These are phyloP conservation scores for Globisporangium splendens DNA, from an alignment of 352 stramenopile genomes.

Conservation along the genomic window DNA sequence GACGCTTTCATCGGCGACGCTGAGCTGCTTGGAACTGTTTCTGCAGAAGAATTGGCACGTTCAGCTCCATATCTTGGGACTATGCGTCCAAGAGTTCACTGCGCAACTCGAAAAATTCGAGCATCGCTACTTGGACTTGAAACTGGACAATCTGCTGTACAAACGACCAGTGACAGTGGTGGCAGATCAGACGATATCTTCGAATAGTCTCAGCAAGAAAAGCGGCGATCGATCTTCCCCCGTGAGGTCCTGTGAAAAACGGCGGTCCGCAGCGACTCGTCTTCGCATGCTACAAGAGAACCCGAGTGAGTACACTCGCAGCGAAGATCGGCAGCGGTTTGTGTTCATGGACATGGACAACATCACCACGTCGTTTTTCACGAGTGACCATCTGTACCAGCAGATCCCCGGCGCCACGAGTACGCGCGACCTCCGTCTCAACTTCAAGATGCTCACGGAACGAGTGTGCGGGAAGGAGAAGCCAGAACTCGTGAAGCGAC, in stretches of 20 bases:
- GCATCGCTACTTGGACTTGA: constrained; percentile 9
- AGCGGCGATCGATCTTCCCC: no score
- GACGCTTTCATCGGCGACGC: constrained; percentile 12
- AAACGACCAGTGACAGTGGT: constrained; percentile 10
- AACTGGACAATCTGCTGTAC: constrained; percentile 18
- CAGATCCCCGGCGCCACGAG: constrained; percentile 21
- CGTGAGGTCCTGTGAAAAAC: no score
- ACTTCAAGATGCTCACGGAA: constrained; percentile 30
- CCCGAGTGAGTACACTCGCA: constrained; percentile 14
- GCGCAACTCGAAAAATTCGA: constrained; percentile 7
- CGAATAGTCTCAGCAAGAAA: no score
- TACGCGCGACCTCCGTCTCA: constrained; percentile 25
- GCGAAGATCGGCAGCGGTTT: constrained; percentile 18
- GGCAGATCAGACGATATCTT: constrained; percentile 6
- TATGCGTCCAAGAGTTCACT: constrained; percentile 10
- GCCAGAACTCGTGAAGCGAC: constrained; percentile 8
- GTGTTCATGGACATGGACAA: constrained; percentile 50
- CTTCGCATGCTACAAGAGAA: constrained; percentile 9
- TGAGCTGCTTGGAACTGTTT: constrained; percentile 18
- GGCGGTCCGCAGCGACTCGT: constrained; percentile 5
- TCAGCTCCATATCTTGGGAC: constrained; percentile 17
- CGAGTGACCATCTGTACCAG: constrained; percentile 24
- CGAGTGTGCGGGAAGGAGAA: constrained; percentile 16
- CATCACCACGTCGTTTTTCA: constrained; percentile 22
- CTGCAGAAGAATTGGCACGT: constrained; percentile 20